Evolutionary conservation across 2,329 filamentous ascomycete genomes (phyloP).

Genomic region (Nannizzia gypsea): DNA sequence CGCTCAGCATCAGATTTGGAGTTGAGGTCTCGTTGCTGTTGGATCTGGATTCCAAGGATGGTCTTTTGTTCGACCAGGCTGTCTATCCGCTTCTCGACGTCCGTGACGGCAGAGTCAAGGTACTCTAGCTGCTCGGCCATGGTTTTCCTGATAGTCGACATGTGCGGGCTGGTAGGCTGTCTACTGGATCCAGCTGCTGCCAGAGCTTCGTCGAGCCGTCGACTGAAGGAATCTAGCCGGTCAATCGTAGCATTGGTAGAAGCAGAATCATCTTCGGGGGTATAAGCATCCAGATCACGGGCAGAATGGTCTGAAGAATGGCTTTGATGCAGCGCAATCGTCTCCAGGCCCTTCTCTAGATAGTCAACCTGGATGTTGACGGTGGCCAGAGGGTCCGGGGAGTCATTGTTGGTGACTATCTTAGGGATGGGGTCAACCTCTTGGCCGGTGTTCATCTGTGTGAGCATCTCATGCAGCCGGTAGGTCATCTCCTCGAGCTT

Average conservation of each 20-base stretch:
- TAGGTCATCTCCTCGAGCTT: constrained; percentile 58
- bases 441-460: constrained; percentile 31
- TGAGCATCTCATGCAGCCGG: constrained; percentile 54
- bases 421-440: constrained; percentile 30
- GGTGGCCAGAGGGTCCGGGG: constrained; percentile 19
- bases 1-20: constrained; percentile 62
- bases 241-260: constrained; percentile 45
- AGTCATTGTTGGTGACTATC: constrained; percentile 18
- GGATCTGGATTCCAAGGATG: constrained; percentile 81
- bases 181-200: constrained; percentile 32
- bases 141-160: constrained; percentile 46
- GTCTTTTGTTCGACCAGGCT: constrained; percentile 75
- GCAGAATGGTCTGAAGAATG: constrained; percentile 20
- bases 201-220: constrained; percentile 51
- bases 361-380: constrained; percentile 55
- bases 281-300: constrained; percentile 12
- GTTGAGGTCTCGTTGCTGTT: constrained; percentile 88
- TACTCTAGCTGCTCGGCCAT: constrained; percentile 59
- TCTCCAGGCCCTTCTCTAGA: constrained; percentile 53
- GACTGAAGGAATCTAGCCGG: constrained; percentile 43
- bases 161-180: constrained; percentile 39
- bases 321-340: constrained; percentile 44
- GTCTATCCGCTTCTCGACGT: constrained; percentile 64
- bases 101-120: constrained; percentile 68
- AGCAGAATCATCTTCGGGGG: constrained; percentile 15